A percentile compares a stretch with the other conserved stretches of the same genome.
phyloP scores from a whole-genome alignment of 345 rosid genomes.

The Noccaea caerulescens region DNA sequence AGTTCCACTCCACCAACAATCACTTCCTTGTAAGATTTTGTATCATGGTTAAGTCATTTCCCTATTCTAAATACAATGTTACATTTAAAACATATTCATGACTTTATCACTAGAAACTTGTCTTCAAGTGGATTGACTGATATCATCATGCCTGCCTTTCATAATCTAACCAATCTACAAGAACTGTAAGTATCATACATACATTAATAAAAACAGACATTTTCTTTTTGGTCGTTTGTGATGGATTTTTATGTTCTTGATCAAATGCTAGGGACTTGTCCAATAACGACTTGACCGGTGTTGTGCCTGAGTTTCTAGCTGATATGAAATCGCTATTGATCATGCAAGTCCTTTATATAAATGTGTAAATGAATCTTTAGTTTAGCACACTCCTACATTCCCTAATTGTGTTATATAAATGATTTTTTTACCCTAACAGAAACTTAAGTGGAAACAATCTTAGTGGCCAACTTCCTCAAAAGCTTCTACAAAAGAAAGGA shows the following conservation, averaged over 20 bases:
- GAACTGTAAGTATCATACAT: constrained; percentile 43
- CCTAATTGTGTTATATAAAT: background rate
- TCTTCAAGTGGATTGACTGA: constrained; percentile 22
- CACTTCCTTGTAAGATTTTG: constrained; percentile 18
- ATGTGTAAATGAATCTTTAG: background rate
- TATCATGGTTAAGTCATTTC: background rate
- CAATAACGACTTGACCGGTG: constrained; percentile 47
- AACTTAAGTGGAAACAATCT: constrained; percentile 49
- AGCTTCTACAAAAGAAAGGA: constrained; percentile 42
- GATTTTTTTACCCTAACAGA: constrained; percentile 34
- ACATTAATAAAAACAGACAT: background rate
- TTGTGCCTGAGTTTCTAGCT: constrained; percentile 51
- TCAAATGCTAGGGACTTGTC: constrained; percentile 56
- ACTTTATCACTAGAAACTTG: constrained; percentile 30
- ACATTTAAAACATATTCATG: constrained; percentile 3
- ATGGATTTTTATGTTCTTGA: background rate
- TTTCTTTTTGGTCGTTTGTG: background rate
- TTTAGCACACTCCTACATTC: background rate
- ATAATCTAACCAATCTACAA: constrained; percentile 37
- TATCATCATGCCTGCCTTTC: constrained; percentile 28
- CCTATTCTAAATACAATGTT: background rate
- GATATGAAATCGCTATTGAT: constrained; percentile 43
- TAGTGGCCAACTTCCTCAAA: constrained; percentile 48
- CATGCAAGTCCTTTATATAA: constrained; percentile 54
- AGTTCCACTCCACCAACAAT: constrained; percentile 12